A percentile compares a stretch with the other conserved stretches of the same genome.
These are phyloP conservation scores for Litchi chinensis DNA, from an alignment of 345 rosid species.

Conservation along the genomic window DNA sequence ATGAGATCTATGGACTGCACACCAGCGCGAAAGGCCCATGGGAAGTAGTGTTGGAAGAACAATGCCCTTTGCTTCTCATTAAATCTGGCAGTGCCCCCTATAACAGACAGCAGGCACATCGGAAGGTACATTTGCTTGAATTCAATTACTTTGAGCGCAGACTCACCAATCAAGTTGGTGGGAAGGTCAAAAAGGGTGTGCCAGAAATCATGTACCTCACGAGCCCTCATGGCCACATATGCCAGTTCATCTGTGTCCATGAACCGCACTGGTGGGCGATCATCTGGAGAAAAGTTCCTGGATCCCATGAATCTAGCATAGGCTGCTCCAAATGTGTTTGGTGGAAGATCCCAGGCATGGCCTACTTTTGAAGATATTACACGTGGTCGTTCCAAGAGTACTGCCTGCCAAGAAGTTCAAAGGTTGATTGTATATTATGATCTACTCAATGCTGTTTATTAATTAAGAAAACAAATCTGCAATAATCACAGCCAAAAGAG, in stretches of 20 bases:
- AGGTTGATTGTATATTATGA: neutral
- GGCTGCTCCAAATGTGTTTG: constrained; percentile 78
- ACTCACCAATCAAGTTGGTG: constrained; percentile 71
- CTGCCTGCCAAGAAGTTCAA: constrained; percentile 38
- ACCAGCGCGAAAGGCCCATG: constrained; percentile 72
- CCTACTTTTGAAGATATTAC: constrained; percentile 63
- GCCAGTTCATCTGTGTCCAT: constrained; percentile 79
- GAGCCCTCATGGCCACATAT: constrained; percentile 68
- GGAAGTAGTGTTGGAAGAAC: constrained; percentile 66
- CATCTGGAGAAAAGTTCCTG: constrained; percentile 78
- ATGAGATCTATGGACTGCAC: constrained; percentile 61
- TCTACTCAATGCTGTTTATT: neutral
- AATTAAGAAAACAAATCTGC: neutral
- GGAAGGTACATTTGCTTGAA: constrained; percentile 80
- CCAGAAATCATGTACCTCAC: constrained; percentile 83
- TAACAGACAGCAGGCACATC: constrained; percentile 65
- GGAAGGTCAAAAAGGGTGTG: constrained; percentile 74
- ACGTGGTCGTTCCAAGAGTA: constrained; percentile 65
- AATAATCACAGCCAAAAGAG: neutral
- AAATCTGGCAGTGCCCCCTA: constrained; percentile 68
- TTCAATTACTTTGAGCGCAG: constrained; percentile 75
- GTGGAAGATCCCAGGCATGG: constrained; percentile 76
- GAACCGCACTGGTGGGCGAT: constrained; percentile 76
- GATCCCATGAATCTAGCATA: constrained; percentile 88
- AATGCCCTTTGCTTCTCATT: constrained; percentile 61